Percentiles rank a stretch among this genome's conserved stretches.
These are phyloP conservation scores for Sonneratia caseolaris DNA, from an alignment of 345 rosid species.

Conservation along the genomic window DNA sequence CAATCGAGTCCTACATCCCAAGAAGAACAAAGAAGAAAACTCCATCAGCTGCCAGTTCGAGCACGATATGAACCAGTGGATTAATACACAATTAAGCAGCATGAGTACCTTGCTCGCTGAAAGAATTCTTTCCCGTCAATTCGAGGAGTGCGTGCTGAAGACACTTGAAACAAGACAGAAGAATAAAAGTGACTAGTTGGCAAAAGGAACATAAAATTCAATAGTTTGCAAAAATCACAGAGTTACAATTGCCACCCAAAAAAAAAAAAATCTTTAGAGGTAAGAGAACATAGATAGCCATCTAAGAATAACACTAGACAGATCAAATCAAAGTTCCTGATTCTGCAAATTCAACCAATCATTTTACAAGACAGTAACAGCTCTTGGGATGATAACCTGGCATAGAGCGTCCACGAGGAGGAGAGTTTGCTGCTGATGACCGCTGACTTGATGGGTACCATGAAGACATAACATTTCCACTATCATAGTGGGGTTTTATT, in stretches of 20 bases:
- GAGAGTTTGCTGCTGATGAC: slow-evolving; percentile 84
- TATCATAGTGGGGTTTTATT: slow-evolving; percentile 41
- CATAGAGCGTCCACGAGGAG: slow-evolving; percentile 59
- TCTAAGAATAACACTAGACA: background rate
- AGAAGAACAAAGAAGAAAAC: background rate
- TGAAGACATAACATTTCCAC: slow-evolving; percentile 36
- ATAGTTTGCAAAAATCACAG: background rate
- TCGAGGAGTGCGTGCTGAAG: slow-evolving; percentile 46
- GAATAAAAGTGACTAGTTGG: background rate
- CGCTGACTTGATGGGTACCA: slow-evolving; percentile 91
- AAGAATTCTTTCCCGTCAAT: slow-evolving; percentile 97
- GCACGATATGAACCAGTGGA: background rate
- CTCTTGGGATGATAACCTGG: slow-evolving; percentile 41
- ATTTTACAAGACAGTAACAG: background rate
- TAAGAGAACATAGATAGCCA: background rate
- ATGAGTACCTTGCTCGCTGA: slow-evolving; percentile 77
- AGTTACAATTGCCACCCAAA: background rate
- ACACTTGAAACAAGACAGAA: background rate
- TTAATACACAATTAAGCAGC: slow-evolving; percentile 5
- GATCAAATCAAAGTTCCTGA: background rate
- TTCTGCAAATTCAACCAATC: background rate
- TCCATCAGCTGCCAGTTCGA: background rate
- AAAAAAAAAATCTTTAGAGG: too few relatives aligned
- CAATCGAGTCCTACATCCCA: slow-evolving; percentile 59
- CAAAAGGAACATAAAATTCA: slow-evolving; percentile 1